phyloP scores from a whole-genome alignment of 805 yeast species.

The Helenozyma rhizophorensis region DNA sequence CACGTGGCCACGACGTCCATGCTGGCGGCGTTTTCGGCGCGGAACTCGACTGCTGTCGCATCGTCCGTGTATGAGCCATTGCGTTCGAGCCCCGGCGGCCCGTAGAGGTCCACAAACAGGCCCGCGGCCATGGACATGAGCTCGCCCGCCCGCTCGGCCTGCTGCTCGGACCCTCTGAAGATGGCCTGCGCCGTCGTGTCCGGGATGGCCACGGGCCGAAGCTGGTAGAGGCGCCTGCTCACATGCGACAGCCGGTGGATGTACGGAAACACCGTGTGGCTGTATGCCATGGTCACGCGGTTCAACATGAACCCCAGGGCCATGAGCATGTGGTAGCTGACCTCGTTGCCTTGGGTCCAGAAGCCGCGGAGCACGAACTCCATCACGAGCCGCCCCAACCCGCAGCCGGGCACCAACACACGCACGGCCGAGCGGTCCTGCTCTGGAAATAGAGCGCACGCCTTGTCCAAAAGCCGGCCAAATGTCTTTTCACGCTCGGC shows the following conservation, averaged over 20 bases:
- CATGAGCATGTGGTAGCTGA: slow-evolving; percentile 60
- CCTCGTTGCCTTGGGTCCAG: slow-evolving; percentile 63
- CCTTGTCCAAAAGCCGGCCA: slow-evolving; percentile 31
- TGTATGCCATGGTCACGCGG: slow-evolving; percentile 35
- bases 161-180: too few relatives aligned
- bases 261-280: slow-evolving; percentile 47
- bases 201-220: slow-evolving; percentile 50
- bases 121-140: slow-evolving; percentile 73
- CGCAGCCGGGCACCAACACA: slow-evolving; percentile 61
- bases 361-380: slow-evolving; percentile 55
- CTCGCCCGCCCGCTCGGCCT: slow-evolving; percentile 20
- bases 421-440: slow-evolving; percentile 33
- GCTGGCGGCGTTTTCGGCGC: slow-evolving; percentile 30
- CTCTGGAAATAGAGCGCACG: slow-evolving; percentile 35
- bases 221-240: slow-evolving; percentile 40
- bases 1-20: slow-evolving; percentile 51
- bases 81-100: slow-evolving; percentile 38
- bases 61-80: slow-evolving; percentile 36
- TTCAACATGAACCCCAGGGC: slow-evolving; percentile 53
- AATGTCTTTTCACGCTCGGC: slow-evolving; percentile 41
- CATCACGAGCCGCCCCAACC: slow-evolving; percentile 54
- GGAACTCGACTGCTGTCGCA: slow-evolving; percentile 36
- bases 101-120: slow-evolving; percentile 64
- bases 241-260: slow-evolving; percentile 50
- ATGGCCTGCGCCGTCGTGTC: slow-evolving; percentile 19